Evolutionary conservation across 768 basidiomycete species (phyloP).

Genomic region (Auricularia cornea): DNA sequence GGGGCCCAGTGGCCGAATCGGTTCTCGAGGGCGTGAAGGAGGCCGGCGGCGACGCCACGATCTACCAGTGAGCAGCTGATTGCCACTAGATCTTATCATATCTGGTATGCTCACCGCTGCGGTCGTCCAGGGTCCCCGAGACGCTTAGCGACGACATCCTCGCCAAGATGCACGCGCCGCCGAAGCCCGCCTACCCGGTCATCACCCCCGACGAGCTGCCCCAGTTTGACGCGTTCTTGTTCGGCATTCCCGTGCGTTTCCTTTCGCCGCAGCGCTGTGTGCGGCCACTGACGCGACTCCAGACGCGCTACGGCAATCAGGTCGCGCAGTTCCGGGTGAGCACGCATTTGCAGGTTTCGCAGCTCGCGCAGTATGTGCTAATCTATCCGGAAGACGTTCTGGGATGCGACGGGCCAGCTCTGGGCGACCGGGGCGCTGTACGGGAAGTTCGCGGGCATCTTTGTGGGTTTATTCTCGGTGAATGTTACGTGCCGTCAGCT

Average conservation of each 20-base stretch:
- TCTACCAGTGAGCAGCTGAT: constrained; percentile 34
- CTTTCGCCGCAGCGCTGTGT: constrained; percentile 25
- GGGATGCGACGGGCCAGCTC: constrained; percentile 63
- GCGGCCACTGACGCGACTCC: background rate
- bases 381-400: constrained; percentile 48
- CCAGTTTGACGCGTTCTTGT: constrained; percentile 61
- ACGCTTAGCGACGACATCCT: constrained; percentile 67
- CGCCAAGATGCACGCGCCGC: constrained; percentile 56
- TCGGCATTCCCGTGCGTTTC: constrained; percentile 75
- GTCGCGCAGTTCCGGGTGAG: background rate
- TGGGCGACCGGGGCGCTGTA: constrained; percentile 52
- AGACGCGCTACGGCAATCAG: background rate
- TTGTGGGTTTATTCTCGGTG: constrained; percentile 31
- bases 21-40: constrained; percentile 27
- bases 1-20: constrained; percentile 49
- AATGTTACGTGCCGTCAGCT: too few relatives aligned
- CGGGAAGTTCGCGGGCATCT: constrained; percentile 70
- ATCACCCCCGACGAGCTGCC: constrained; percentile 46
- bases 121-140: constrained; percentile 52
- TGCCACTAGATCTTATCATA: background rate
- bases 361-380: background rate
- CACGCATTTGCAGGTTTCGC: background rate
- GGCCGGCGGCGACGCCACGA: constrained; percentile 39
- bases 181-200: constrained; percentile 65
- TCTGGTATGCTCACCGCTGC: background rate